Conservation (phyloP, 202 grass and related monocot genomes). For the Carex sylvatica region DNA sequence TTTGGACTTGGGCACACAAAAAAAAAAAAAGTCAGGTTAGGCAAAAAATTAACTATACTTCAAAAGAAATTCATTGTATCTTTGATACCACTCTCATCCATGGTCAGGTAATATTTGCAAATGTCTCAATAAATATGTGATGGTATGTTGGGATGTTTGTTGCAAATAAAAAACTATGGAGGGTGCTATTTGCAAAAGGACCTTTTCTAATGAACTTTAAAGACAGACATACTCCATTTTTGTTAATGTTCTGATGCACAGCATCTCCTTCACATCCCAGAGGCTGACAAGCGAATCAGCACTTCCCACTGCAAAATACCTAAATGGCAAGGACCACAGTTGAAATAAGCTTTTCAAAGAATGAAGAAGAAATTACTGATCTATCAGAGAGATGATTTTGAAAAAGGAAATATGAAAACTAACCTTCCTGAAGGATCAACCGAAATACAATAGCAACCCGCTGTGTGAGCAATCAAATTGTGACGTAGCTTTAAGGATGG, state of each 20-base stretch:
- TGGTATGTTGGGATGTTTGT: not conserved
- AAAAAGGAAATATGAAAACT: not conserved
- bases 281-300: conserved; percentile 99
- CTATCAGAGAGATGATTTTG: not conserved
- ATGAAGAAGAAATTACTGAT: conserved; percentile 1
- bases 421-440: conserved; percentile 97
- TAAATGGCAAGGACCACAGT: conserved; percentile 28
- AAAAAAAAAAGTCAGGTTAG: not conserved
- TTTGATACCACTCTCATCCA: not conserved
- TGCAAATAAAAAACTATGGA: conserved; percentile 6
- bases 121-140: not conserved
- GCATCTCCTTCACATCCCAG: conserved; percentile 89
- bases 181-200: conserved; percentile 15
- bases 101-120: not conserved
- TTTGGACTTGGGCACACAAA: not conserved
- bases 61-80: not conserved
- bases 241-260: conserved; percentile 92
- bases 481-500: conserved; percentile 58
- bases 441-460: conserved; percentile 96
- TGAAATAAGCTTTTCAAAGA: not conserved
- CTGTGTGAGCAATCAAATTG: conserved; percentile 94
- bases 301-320: conserved; percentile 98
- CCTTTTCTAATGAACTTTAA: not conserved
- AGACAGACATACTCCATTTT: conserved; percentile 83
- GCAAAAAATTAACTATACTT: not conserved